Conservation (phyloP, 805 yeast genomes). For the Schizosaccharomyces cryophilus region DNA sequence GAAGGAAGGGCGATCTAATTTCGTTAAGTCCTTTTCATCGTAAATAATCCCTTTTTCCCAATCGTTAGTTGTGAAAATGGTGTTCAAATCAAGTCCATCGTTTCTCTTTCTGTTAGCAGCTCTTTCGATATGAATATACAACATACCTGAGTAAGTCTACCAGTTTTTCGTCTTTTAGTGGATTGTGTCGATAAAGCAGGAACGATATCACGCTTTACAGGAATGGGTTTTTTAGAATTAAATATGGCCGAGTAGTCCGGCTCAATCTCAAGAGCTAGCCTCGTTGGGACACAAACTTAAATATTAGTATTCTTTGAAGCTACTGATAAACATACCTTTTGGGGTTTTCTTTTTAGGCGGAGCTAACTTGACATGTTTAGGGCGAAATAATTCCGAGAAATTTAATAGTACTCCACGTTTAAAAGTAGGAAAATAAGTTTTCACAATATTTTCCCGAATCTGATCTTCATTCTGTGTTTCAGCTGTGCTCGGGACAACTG, state of each 20-base stretch:
- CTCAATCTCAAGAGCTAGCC: constrained; percentile 34
- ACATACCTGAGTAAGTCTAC: background rate
- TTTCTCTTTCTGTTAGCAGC: constrained; percentile 3
- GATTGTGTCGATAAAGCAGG: background rate
- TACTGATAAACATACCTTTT: background rate
- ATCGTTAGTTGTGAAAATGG: constrained; percentile 8
- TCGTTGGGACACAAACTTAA: constrained; percentile 21
- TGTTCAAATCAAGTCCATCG: constrained; percentile 5
- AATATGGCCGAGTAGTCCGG: constrained; percentile 21
- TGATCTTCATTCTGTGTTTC: constrained; percentile 6
- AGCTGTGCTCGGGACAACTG: constrained; percentile 8
- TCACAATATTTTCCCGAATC: constrained; percentile 10
- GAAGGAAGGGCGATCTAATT: background rate
- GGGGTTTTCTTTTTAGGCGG: background rate
- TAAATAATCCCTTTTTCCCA: constrained; percentile 8
- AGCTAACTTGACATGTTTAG: constrained; percentile 28
- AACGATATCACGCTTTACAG: background rate
- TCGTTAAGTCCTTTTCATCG: constrained; percentile 5
- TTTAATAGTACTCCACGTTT: constrained; percentile 29
- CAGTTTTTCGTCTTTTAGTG: background rate
- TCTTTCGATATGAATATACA: background rate
- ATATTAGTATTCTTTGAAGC: background rate
- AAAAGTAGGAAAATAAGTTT: constrained; percentile 36
- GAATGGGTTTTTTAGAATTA: background rate
- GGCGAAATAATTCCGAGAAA: constrained; percentile 41